Conservation (phyloP, 176 grass and related monocot species). For the Lolium perenne region DNA sequence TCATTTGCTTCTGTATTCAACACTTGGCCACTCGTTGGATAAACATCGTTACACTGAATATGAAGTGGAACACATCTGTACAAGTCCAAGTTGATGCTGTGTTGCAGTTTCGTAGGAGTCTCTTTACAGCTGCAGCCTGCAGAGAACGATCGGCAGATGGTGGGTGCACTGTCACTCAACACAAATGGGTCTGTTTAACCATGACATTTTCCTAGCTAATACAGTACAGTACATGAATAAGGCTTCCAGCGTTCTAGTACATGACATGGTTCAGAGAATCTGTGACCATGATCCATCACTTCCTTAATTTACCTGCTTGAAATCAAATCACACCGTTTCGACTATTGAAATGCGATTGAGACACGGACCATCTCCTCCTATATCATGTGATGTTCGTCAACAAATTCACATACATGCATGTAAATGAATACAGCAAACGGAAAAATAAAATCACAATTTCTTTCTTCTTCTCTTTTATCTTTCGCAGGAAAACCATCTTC, state of each 20-base stretch:
- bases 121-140: slow-evolving; percentile 48
- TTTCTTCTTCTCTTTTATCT: too few relatives aligned
- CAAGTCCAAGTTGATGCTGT: not conserved
- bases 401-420: not conserved
- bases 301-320: not conserved
- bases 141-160: slow-evolving; percentile 21
- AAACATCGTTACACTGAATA: too few relatives aligned
- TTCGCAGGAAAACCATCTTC: too few relatives aligned
- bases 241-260: not conserved
- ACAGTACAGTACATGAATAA: not conserved
- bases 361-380: not conserved
- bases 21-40: too few relatives aligned
- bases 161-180: slow-evolving; percentile 41
- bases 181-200: not conserved
- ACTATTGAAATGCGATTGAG: not conserved
- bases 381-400: not conserved
- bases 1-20: not conserved
- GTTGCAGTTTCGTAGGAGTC: not conserved
- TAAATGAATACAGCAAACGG: not conserved
- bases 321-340: not conserved
- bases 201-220: not conserved
- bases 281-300: not conserved
- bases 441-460: not conserved
- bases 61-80: not conserved
- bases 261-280: slow-evolving; percentile 22